Percentiles rank a stretch among this genome's conserved stretches.
These are phyloP conservation scores for Dichotomocladium elegans DNA, from an alignment of 371 early-diverging fungal species.

Conservation along the genomic window DNA sequence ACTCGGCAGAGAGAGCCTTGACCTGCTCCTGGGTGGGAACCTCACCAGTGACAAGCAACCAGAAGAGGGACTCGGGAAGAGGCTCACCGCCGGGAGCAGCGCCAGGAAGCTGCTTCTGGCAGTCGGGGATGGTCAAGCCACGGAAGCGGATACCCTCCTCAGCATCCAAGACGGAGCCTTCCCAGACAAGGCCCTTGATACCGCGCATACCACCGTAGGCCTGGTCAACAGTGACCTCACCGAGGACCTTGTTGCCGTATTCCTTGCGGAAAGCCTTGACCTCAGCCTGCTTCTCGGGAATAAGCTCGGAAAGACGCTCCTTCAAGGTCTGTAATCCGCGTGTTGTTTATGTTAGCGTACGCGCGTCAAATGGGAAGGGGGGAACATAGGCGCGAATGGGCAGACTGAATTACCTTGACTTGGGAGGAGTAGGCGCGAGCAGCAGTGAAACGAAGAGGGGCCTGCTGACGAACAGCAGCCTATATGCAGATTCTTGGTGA, in stretches of 20 bases:
- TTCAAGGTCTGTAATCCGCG: conserved; percentile 67
- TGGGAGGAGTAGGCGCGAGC: conserved; percentile 42
- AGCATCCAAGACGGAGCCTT: conserved; percentile 95
- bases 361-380: too few relatives aligned
- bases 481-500: conserved; percentile 7
- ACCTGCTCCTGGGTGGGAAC: conserved; percentile 94
- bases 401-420: conserved; percentile 30
- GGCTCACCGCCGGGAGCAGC: conserved; percentile 90
- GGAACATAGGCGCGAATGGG: neutral
- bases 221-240: conserved; percentile 96
- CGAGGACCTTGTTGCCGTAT: conserved; percentile 86
- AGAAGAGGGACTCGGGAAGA: conserved; percentile 96
- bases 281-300: conserved; percentile 93
- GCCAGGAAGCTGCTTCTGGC: conserved; percentile 86
- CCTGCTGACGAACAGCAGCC: conserved; percentile 21
- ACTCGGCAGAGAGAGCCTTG: conserved; percentile 87
- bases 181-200: conserved; percentile 98
- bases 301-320: conserved; percentile 88
- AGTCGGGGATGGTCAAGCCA: conserved; percentile 94
- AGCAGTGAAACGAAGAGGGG: conserved; percentile 32
- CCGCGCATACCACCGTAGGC: conserved; percentile 99
- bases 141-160: conserved; percentile 99
- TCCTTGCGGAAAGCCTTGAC: conserved; percentile 90
- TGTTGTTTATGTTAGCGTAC: neutral
- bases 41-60: conserved; percentile 97